phyloP scores from a whole-genome alignment of 2,329 filamentous ascomycete species.

The Trichoderma koningii region DNA sequence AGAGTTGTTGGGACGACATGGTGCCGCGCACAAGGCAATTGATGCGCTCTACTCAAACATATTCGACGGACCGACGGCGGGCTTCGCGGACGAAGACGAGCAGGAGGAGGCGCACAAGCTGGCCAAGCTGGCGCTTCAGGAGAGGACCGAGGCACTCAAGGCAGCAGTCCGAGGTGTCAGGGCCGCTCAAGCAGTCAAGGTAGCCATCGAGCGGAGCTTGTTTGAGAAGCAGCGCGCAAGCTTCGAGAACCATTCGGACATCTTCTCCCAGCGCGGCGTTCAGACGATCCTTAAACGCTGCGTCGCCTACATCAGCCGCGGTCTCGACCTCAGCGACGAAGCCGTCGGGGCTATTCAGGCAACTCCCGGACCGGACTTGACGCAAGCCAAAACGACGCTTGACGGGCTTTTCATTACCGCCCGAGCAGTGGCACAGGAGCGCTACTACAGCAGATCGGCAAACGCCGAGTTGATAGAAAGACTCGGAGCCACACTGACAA shows the following conservation, averaged over 20 bases:
- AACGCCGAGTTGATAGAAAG: slow-evolving; percentile 6
- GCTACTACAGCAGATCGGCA: neutral
- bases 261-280: slow-evolving; percentile 17
- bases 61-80: slow-evolving; percentile 24
- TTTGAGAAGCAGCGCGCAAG: slow-evolving; percentile 14
- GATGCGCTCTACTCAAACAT: slow-evolving; percentile 20
- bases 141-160: slow-evolving; percentile 25
- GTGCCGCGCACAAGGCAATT: slow-evolving; percentile 19
- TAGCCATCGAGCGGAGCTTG: slow-evolving; percentile 19
- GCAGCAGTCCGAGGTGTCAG: slow-evolving; percentile 23
- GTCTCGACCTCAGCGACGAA: slow-evolving; percentile 12
- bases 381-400: neutral
- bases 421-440: neutral
- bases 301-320: slow-evolving; percentile 20
- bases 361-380: neutral
- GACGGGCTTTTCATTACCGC: neutral
- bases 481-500: neutral
- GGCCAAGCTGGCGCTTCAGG: slow-evolving; percentile 15
- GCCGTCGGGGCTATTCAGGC: neutral
- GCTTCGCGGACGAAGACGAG: slow-evolving; percentile 27
- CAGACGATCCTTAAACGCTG: slow-evolving; percentile 13
- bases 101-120: slow-evolving; percentile 17
- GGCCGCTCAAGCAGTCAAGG: slow-evolving; percentile 20
- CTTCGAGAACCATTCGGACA: slow-evolving; percentile 18
- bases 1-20: slow-evolving; percentile 7